A percentile compares a stretch with the other conserved stretches of the same genome.
These are phyloP conservation scores for Penicillium sp. DNA, from an alignment of 2,329 filamentous ascomycete genomes.

Conservation along the genomic window DNA sequence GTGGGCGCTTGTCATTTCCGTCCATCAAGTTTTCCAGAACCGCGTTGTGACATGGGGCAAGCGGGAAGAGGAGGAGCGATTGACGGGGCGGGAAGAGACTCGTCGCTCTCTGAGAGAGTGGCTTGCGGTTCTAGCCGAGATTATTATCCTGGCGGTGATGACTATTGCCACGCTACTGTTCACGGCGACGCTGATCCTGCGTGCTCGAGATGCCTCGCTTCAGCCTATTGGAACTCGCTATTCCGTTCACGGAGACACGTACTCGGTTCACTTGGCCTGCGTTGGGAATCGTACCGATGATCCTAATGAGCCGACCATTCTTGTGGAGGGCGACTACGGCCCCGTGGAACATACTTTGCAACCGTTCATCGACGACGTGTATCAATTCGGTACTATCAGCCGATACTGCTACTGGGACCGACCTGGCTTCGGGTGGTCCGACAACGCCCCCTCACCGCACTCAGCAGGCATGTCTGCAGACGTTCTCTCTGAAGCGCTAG, in stretches of 20 bases:
- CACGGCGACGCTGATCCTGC: conserved; percentile 76
- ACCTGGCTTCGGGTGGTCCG: conserved; percentile 83
- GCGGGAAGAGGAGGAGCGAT: conserved; percentile 83
- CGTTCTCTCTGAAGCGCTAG: conserved; percentile 82
- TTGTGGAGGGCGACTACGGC: conserved; percentile 81
- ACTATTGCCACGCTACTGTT: conserved; percentile 71
- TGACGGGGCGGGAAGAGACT: conserved; percentile 86
- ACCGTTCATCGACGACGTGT: conserved; percentile 73
- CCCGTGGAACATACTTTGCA: conserved; percentile 79
- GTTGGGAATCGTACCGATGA: conserved; percentile 66
- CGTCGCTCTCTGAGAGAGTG: conserved; percentile 81
- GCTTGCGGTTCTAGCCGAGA: conserved; percentile 75
- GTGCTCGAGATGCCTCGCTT: conserved; percentile 76
- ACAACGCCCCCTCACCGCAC: conserved; percentile 90
- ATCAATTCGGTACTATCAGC: conserved; percentile 77
- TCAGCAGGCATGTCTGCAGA: conserved; percentile 93
- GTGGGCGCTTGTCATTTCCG: conserved; percentile 77
- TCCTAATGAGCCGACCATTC: conserved; percentile 69
- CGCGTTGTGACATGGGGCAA: conserved; percentile 89
- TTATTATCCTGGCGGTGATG: conserved; percentile 69
- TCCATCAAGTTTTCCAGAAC: conserved; percentile 79
- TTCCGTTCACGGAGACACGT: conserved; percentile 80
- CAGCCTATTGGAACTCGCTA: conserved; percentile 72
- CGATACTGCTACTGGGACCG: conserved; percentile 96
- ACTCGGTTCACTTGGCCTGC: conserved; percentile 84